Evolutionary conservation across 148 eudicot genomes (phyloP).

Genomic region (Vaccinium corymbosum): DNA sequence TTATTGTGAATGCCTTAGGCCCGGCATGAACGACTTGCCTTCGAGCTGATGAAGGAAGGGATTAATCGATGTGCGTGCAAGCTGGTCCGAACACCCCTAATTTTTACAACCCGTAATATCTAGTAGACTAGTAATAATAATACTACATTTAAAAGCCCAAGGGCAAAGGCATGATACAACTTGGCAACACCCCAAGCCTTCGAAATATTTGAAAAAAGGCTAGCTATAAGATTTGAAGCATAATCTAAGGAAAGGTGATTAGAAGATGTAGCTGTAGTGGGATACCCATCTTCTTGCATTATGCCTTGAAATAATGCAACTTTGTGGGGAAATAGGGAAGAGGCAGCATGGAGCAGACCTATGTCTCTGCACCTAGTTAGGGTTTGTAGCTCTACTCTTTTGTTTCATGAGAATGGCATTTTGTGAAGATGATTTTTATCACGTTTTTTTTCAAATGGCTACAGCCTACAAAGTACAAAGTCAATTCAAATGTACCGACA

Average conservation of each 20-base stretch:
- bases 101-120: too few species aligned
- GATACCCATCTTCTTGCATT: neutral
- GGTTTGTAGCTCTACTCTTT: neutral
- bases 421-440: neutral
- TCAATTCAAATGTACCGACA: neutral
- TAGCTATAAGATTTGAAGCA: neutral
- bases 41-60: fast-evolving
- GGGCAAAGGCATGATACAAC: neutral
- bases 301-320: neutral
- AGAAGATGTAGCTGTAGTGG: constrained; percentile 2
- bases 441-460: neutral
- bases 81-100: too few species aligned
- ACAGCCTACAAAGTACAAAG: neutral
- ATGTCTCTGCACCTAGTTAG: neutral
- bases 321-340: neutral
- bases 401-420: neutral
- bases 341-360: neutral
- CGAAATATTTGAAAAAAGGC: neutral
- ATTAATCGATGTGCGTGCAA: too few species aligned
- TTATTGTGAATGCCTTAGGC: too few species aligned
- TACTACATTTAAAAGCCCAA: neutral
- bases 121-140: neutral
- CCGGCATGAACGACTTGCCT: too few species aligned
- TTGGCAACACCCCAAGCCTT: neutral
- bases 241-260: neutral